Evolutionary conservation across 148 eudicot genomes (phyloP), one percentile per base, ranked within the genome.

Genomic region (Silene latifolia): DNA sequence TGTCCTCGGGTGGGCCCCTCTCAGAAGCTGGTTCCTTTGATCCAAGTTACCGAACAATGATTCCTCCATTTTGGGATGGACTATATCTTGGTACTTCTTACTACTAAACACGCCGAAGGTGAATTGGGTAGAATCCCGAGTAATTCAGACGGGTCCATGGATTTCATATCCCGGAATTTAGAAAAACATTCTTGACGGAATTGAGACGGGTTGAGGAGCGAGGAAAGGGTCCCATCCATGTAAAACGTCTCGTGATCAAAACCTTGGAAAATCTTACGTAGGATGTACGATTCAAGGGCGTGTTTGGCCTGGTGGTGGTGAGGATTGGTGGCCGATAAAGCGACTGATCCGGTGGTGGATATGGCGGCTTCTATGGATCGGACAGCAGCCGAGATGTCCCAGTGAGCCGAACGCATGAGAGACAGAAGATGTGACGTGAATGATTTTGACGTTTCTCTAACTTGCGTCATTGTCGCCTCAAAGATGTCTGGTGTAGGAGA

Each of bases 201-300:
- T 60, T 90, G 96, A 67, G 87, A 86, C 0, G 99, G 97, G 86
- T 89, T 82, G 39, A 92, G 88, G 69, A 95, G 89, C 14, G 99
- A 95, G 51, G 84, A 89, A 10, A 95, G 90, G 74, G 91, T 88
- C 0, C 99, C 97, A 75, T 95, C 99, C 97, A 95, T 90, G 86
- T 95, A 95, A 81, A 95, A 95, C 5, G 99, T 92, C 86, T 95
- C 99, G 73, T 95, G 99, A 80, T 95, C 97, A 65, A 95, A 95
- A 1, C 96, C 97, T 74, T 85, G 96, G 82, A 95, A 95, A 23
- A 95, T 80, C 61, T 95, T 95, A 21, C 93, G 89, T 56, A 84
- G 88, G 27, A 90, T 75, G 78, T 95, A 95, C 23, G 99, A 95
- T 77, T 95, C 97, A 8, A 95, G 81, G 17, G 99, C 97, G 61